Evolutionary conservation across 371 early-diverging fungal genomes (phyloP).

Genomic region (Mucor plumbeus): DNA sequence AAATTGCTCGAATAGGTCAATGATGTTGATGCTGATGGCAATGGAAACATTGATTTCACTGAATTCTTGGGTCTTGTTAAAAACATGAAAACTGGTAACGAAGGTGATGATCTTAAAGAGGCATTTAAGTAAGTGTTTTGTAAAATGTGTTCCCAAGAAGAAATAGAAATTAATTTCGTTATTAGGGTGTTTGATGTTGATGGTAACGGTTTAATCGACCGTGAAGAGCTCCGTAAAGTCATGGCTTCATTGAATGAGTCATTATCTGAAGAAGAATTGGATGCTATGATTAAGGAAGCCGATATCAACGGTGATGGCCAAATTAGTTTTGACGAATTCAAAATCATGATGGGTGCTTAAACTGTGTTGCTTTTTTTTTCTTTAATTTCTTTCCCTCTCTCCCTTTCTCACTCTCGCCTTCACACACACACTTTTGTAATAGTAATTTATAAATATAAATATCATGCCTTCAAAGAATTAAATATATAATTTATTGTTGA

Average conservation of each 20-base stretch:
- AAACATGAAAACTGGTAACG: conserved; percentile 45
- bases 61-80: conserved; percentile 94
- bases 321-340: conserved; percentile 54
- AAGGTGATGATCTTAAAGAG: conserved; percentile 48
- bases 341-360: conserved; percentile 68
- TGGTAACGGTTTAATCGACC: conserved; percentile 75
- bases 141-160: neutral
- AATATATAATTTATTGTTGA: neutral
- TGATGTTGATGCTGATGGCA: conserved; percentile 93
- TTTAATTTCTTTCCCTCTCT: neutral
- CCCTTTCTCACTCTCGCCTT: neutral
- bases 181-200: conserved; percentile 71
- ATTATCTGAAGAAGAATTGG: conserved; percentile 63
- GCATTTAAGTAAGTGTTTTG: conserved; percentile 45
- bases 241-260: conserved; percentile 65
- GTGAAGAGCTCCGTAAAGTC: conserved; percentile 62
- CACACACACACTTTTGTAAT: neutral
- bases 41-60: conserved; percentile 91
- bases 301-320: conserved; percentile 53
- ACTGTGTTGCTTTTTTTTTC: conserved; percentile 9
- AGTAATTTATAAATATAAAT: neutral
- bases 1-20: conserved; percentile 59
- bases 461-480: neutral
- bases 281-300: conserved; percentile 70
- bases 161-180: neutral